Evolutionary conservation across 2,329 filamentous ascomycete genomes (phyloP), one percentile per base, ranked within the genome.

Genomic region (Penicillium digitatum): DNA sequence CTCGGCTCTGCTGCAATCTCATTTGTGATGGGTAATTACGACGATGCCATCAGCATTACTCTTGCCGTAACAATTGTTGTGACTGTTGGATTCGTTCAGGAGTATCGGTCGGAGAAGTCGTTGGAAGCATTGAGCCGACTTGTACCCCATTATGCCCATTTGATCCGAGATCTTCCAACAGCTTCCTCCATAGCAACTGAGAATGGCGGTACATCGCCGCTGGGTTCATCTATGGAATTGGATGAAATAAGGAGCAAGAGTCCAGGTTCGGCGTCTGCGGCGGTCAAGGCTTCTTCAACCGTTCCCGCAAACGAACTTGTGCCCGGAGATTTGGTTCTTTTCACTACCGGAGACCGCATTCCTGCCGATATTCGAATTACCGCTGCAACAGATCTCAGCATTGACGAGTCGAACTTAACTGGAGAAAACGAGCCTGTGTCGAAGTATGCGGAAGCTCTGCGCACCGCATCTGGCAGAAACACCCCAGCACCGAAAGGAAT

Each of bases 61-160:
- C 86, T 96, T 31, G 94, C 94, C 2, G 94, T 99, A 22, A 96
- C 92, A 26, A 99, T 99, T 64, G 94, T 99, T 6, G 92, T 99
- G 24, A 88, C 88, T 0, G 94, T 99, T 39, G 94, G 93, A 2
- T 99, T 99, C 65, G 85, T 97, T 49, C 94, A 99, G 71, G 94
- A 99, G 75, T 99, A 99, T 72, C 83, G 94, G 56, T 97, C 94
- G 8, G 94, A 99, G 72, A 95, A 99, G 74, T 97, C 93, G 3
- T 85, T 99, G 62, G 94, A 99, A 74, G 94, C 94, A 20, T 79
- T 99, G 63, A 96, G 89, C 69, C 90, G 94, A 66, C 79, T 99
- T 26, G 93, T 99, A 0, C 95, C 94, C 27, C 95, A 97, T 71
- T 90, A 92, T 71, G 94, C 95, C 29, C 92, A 99, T 75, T 80